These are phyloP conservation scores for Chaetoscypha palmicola DNA, from an alignment of 2,329 filamentous ascomycete genomes.

Conservation along the genomic window DNA sequence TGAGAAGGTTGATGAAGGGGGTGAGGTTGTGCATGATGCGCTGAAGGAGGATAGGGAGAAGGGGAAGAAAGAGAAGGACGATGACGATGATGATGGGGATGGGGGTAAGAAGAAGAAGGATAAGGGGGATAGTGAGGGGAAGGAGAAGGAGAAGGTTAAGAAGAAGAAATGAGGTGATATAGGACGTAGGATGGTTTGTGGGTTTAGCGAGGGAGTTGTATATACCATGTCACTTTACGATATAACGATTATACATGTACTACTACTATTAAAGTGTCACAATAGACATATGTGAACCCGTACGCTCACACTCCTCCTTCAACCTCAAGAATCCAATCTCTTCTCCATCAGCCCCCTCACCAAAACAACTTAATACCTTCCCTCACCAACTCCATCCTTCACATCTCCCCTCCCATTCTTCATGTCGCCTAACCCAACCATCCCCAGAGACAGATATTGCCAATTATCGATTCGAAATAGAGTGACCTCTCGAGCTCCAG, in stretches of 20 bases:
- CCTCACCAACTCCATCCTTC: background rate
- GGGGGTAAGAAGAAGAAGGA: slow-evolving; percentile 14
- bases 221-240: background rate
- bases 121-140: slow-evolving; percentile 6
- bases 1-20: slow-evolving; percentile 64
- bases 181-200: background rate
- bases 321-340: background rate
- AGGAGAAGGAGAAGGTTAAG: background rate
- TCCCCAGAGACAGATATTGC: too few relatives aligned
- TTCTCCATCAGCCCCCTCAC: background rate
- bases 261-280: too few relatives aligned
- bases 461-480: too few relatives aligned
- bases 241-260: too few relatives aligned
- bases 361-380: background rate
- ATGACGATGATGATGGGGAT: slow-evolving; percentile 29
- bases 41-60: slow-evolving; percentile 44
- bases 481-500: too few relatives aligned
- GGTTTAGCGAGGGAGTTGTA: background rate
- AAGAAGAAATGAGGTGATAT: background rate
- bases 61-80: slow-evolving; percentile 31
- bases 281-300: too few relatives aligned
- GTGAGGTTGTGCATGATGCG: slow-evolving; percentile 54
- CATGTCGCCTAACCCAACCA: background rate
- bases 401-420: background rate
- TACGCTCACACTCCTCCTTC: background rate